Conservation (phyloP, 2,329 filamentous ascomycete species). For the Hypomyces rosellus region DNA sequence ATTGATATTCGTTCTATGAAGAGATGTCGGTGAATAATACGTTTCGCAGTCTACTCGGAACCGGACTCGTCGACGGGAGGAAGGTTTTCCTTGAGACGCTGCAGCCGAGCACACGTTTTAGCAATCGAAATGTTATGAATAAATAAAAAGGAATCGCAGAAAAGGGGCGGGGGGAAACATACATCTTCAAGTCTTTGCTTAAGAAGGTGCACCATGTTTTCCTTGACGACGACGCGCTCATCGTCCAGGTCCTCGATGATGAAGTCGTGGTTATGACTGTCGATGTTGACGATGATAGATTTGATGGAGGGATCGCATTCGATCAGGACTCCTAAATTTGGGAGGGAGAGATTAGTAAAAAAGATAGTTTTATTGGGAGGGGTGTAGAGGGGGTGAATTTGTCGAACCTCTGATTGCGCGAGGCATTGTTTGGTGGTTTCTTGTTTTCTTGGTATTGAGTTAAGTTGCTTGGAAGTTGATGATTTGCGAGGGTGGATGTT, state of each 20-base stretch:
- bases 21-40: no score
- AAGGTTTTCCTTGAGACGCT: constrained; percentile 48
- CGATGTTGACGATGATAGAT: constrained; percentile 74
- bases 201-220: constrained; percentile 61
- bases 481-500: not conserved
- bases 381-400: not conserved
- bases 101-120: constrained; percentile 1
- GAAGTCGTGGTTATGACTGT: constrained; percentile 62
- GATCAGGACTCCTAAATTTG: constrained; percentile 58
- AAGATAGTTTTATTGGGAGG: not conserved
- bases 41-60: constrained; percentile 32
- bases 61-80: constrained; percentile 47
- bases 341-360: not conserved
- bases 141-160: constrained; percentile 3
- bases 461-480: not conserved
- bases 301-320: constrained; percentile 84
- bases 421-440: constrained; percentile 39
- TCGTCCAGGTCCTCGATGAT: constrained; percentile 79
- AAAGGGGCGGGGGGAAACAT: constrained; percentile 19
- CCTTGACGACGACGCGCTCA: constrained; percentile 67
- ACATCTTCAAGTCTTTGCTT: constrained; percentile 66
- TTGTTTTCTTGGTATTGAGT: not conserved
- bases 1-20: no score
- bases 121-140: not conserved
- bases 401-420: constrained; percentile 49